phyloP scores from a whole-genome alignment of 805 yeast species.

The Wickerhamomyces queroliae region DNA sequence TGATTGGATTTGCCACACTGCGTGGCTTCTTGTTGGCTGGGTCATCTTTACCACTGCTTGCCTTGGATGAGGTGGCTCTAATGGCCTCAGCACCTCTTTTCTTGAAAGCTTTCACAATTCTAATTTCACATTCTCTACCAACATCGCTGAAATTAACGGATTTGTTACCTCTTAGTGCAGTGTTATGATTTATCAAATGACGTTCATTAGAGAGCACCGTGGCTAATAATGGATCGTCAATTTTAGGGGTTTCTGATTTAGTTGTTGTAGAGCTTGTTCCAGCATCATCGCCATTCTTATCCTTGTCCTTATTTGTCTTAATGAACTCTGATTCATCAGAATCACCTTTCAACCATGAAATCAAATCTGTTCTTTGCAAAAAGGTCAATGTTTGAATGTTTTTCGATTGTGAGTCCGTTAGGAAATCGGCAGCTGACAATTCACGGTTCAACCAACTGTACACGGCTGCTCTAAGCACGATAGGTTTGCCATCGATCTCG shows the following conservation, averaged over 20 bases:
- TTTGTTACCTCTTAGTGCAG: conserved; percentile 60
- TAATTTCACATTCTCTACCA: conserved; percentile 58
- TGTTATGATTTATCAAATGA: conserved; percentile 51
- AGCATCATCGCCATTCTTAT: conserved; percentile 2
- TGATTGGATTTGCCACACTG: conserved; percentile 68
- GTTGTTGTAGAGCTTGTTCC: neutral
- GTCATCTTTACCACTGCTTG: conserved; percentile 15
- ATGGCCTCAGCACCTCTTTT: conserved; percentile 15
- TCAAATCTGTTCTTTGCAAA: conserved; percentile 77
- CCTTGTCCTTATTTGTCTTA: conserved; percentile 10
- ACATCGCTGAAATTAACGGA: conserved; percentile 62
- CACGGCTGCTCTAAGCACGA: conserved; percentile 53
- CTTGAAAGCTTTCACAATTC: conserved; percentile 35
- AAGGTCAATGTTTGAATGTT: conserved; percentile 71
- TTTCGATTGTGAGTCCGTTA: conserved; percentile 60
- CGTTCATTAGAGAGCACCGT: conserved; percentile 34
- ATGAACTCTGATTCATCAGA: conserved; percentile 54
- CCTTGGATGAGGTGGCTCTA: conserved; percentile 1
- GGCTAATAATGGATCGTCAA: conserved; percentile 30
- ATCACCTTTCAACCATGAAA: conserved; percentile 75
- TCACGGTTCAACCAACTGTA: conserved; percentile 79
- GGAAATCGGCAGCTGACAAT: conserved; percentile 74
- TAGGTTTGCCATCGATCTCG: conserved; percentile 40
- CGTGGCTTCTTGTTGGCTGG: conserved; percentile 20
- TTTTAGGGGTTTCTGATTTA: conserved; percentile 1